Evolutionary conservation across 1,139 yeast genomes (phyloP).

Genomic region (Taphrina deformans): DNA sequence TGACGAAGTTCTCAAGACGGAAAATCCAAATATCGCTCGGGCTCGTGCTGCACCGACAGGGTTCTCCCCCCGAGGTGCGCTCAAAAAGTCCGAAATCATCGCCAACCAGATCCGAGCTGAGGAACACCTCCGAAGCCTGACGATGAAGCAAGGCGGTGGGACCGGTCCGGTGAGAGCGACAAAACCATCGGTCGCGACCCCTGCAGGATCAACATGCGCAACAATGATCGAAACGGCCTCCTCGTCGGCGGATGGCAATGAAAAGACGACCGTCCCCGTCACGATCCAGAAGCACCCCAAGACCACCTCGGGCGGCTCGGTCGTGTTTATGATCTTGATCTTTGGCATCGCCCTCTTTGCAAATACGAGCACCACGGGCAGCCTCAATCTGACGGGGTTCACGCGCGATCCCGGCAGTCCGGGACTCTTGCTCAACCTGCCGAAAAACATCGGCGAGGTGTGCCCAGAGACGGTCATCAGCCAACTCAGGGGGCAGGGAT

Average conservation of each 20-base stretch:
- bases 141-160: background rate
- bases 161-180: background rate
- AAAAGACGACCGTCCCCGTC: background rate
- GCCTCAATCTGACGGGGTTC: slow-evolving; percentile 1
- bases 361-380: slow-evolving; percentile 3
- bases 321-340: slow-evolving; percentile 20
- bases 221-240: background rate
- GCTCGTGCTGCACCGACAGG: slow-evolving; percentile 28
- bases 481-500: slow-evolving; percentile 5
- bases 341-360: slow-evolving; percentile 33
- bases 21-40: background rate
- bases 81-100: slow-evolving; percentile 24
- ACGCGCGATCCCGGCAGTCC: background rate
- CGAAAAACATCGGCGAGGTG: slow-evolving; percentile 7
- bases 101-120: slow-evolving; percentile 26
- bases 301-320: slow-evolving; percentile 19
- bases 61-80: slow-evolving; percentile 31
- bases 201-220: background rate
- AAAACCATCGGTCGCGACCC: background rate
- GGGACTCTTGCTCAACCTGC: slow-evolving; percentile 11
- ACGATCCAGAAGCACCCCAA: slow-evolving; percentile 6
- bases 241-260: background rate
- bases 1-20: background rate
- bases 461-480: slow-evolving; percentile 15
- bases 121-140: slow-evolving; percentile 20